Evolutionary conservation across 768 basidiomycete genomes (phyloP).

Genomic region (Lactarius vividus): DNA sequence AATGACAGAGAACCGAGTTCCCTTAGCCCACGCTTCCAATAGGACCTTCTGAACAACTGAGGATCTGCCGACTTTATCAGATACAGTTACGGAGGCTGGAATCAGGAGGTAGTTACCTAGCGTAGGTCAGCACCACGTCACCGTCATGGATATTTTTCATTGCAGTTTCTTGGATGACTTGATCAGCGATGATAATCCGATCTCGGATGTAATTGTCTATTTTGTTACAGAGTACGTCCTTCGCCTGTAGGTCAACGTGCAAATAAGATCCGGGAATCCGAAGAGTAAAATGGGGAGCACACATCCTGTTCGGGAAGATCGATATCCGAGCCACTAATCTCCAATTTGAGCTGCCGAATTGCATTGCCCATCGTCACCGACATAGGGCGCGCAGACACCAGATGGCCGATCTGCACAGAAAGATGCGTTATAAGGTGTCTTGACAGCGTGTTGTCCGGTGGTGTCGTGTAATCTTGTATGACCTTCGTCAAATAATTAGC

Average conservation of each 20-base stretch:
- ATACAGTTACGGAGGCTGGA: conserved; percentile 7
- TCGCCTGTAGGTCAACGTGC: conserved; percentile 56
- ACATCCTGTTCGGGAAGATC: conserved; percentile 96
- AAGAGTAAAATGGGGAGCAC: conserved; percentile 33
- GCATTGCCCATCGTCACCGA: conserved; percentile 94
- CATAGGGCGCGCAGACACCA: conserved; percentile 86
- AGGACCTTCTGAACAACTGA: conserved; percentile 92
- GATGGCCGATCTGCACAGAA: conserved; percentile 88
- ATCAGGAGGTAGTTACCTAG: conserved; percentile 50
- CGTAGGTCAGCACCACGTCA: conserved; percentile 90
- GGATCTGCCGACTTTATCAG: conserved; percentile 53
- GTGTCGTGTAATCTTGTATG: conserved; percentile 87
- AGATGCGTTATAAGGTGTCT: conserved; percentile 90
- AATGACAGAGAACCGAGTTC: conserved; percentile 83
- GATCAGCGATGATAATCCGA: conserved; percentile 87
- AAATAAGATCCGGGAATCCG: conserved; percentile 9
- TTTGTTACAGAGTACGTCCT: conserved; percentile 73
- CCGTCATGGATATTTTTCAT: conserved; percentile 93
- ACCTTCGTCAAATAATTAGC: conserved; percentile 50
- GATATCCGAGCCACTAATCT: conserved; percentile 89
- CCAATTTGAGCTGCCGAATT: conserved; percentile 89
- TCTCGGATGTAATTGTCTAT: conserved; percentile 95
- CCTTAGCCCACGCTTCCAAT: conserved; percentile 67
- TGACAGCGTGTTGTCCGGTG: conserved; percentile 80
- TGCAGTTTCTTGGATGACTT: conserved; percentile 88